A percentile compares a stretch with the other conserved stretches of the same genome.
These are phyloP conservation scores for Neurospora cerealis DNA, from an alignment of 495 filamentous ascomycete genomes.

Conservation along the genomic window DNA sequence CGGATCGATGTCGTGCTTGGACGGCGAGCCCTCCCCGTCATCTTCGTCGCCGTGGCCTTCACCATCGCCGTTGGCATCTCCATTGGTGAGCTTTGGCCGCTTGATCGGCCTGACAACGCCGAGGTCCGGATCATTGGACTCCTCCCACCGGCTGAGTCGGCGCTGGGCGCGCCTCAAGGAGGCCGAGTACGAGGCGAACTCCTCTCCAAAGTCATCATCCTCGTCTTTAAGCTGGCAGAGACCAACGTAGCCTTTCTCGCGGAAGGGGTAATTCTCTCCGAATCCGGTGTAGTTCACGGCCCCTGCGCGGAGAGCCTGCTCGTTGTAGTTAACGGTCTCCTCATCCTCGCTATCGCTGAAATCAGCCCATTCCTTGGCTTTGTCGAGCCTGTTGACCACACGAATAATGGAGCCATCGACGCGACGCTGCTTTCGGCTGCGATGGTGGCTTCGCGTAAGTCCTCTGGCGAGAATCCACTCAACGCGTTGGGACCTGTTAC, in stretches of 20 bases:
- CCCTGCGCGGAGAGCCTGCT: constrained; percentile 5
- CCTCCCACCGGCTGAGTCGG: constrained; percentile 66
- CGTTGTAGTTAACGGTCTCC: constrained; percentile 31
- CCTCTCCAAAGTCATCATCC: constrained; percentile 72
- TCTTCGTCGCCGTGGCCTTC: constrained; percentile 15
- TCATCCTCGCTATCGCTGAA: constrained; percentile 80
- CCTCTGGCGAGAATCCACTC: constrained; percentile 78
- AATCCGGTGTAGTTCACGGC: constrained; percentile 3
- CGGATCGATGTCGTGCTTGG: constrained; percentile 17
- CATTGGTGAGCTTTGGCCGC: constrained; percentile 19
- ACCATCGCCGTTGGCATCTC: constrained; percentile 6
- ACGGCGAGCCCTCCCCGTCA: constrained; percentile 18
- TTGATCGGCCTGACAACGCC: constrained; percentile 36
- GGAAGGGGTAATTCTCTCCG: constrained; percentile 21
- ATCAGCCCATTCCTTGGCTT: constrained; percentile 51
- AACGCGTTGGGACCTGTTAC: constrained; percentile 77
- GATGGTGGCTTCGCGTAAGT: constrained; percentile 51
- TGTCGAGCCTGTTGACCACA: constrained; percentile 51
- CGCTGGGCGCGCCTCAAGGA: constrained; percentile 58
- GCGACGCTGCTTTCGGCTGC: constrained; percentile 48
- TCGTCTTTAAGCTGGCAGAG: constrained; percentile 54
- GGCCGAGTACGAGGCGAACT: constrained; percentile 59
- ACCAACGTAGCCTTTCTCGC: constrained; percentile 55
- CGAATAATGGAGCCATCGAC: constrained; percentile 55
- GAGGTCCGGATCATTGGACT: constrained; percentile 36